Evolutionary conservation across 768 basidiomycete species (phyloP), one percentile per base, ranked within the genome.

Genomic region (Boletus rufocinnamomeus): DNA sequence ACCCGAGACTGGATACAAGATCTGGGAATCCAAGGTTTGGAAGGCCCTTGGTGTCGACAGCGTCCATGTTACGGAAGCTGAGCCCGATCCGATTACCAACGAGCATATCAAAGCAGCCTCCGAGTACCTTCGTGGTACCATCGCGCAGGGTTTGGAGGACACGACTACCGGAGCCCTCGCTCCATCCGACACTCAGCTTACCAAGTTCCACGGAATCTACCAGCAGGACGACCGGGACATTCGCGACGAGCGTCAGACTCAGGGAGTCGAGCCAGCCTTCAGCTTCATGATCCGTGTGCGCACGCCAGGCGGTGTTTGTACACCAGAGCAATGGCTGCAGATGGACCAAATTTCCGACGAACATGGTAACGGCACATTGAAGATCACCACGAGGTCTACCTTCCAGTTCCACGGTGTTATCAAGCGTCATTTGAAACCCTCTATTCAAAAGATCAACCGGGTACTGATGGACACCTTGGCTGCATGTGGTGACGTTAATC

Each of bases 321-420:
- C 79, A 28, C 89, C 96, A 4, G 76, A 84, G 38, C 97, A 99
- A 76, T 98, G 97, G 97, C 77, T 95, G 51, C 84, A 88, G 64
- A 93, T 99, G 86, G 93, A 98, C 76, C 88, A 89, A 66, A 98
- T 99, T 65, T 85, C 97, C 54, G 97, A 98, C 71, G 92, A 94
- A 72, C 93, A 95, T 72, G 97, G 94, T 7, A 90, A 85, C 60
- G 86, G 90, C 47, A 93, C 95, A 6, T 90, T 98, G 78, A 99
- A 99, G 80, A 87, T 99, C 63, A 99, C 97, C 48, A 99, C 97
- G 35, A 83, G 97, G 61, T 87, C 94, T 73, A 99, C 97, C 11
- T 99, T 98, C 88, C 97, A 99, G 76, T 98, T 97, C 82, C 97
- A 99, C 74, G 97, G 97, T 56, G 92, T 99, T 66, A 93, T 99